Evolutionary conservation across 371 early-diverging fungal species (phyloP).

Genomic region (Rhizopus sp.): DNA sequence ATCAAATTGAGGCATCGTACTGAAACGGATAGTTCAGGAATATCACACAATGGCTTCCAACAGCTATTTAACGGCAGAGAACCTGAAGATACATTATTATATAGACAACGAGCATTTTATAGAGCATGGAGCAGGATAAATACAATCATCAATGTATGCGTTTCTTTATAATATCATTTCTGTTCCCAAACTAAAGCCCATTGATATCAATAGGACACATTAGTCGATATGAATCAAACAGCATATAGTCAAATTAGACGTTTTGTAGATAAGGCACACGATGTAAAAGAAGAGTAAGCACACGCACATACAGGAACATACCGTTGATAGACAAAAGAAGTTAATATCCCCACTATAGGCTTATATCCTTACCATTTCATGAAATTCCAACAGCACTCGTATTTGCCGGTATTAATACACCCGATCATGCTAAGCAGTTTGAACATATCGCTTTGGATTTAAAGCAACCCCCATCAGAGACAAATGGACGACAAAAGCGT

Average conservation of each 20-base stretch:
- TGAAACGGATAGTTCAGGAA: conserved; percentile 12
- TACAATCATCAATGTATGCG: conserved; percentile 45
- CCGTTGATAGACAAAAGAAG: neutral
- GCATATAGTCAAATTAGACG: conserved; percentile 40
- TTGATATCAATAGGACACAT: conserved; percentile 36
- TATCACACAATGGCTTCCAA: conserved; percentile 41
- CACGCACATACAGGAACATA: neutral
- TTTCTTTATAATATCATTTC: neutral
- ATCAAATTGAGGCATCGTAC: conserved; percentile 13
- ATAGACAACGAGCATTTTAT: conserved; percentile 41
- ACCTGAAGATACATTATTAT: conserved; percentile 35
- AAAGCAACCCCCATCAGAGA: conserved; percentile 33
- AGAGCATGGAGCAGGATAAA: conserved; percentile 41
- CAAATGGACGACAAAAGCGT: conserved; percentile 16
- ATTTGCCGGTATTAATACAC: conserved; percentile 64
- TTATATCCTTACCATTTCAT: conserved; percentile 45
- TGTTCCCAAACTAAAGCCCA: neutral
- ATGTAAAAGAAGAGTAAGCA: conserved; percentile 19
- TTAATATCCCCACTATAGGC: conserved; percentile 3
- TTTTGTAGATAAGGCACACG: conserved; percentile 54
- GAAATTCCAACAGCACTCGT: conserved; percentile 73
- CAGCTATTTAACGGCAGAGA: conserved; percentile 50
- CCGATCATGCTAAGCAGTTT: conserved; percentile 48
- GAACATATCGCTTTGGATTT: conserved; percentile 49
- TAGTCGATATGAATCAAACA: conserved; percentile 54